Evolutionary conservation across 2,329 filamentous ascomycete genomes (phyloP), one percentile per base, ranked within the genome.

Genomic region (Colletotrichum phormii): DNA sequence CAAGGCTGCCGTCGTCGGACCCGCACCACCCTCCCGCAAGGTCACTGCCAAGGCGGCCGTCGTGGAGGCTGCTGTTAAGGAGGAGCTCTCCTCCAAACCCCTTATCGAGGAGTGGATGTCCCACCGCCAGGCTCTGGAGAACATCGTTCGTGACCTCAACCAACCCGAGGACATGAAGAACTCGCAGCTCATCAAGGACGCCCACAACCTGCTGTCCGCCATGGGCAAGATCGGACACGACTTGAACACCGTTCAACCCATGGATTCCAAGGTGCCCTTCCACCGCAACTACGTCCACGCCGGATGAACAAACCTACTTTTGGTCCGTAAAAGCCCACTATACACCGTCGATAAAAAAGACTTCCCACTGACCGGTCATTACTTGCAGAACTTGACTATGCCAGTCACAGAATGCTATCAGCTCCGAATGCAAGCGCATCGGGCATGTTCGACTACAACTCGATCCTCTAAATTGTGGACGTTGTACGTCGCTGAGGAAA

Each of bases 121-220:
- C 75, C 90, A 92, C 82, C 91, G 89, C 81, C 88, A 87, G 78
- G 87, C 87, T 49, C 87, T 94, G 62, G 88, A 92, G 76, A 86
- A 86, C 73, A 88, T 93, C 53, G 84, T 92, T 57, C 82, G 84
- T 64, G 82, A 81, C 59, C 85, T 88, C 72, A 80, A 77, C 76
- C 85, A 86, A 78, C 88, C 88, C 18, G 85, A 86, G 75, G 87
- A 89, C 74, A 80, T 84, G 64, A 84, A 88, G 74, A 88, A 87
- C 74, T 81, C 90, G 74, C 84, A 89, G 73, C 86, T 88, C 67
- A 85, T 92, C 77, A 81, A 80, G 72, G 84, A 86, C 70, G 85
- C 88, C 63, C 86, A 88, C 80, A 83, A 83, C 59, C 87, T 85
- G 74, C 81, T 91, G 54, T 78, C 81, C 64, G 83, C 85, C 77